Base-by-base conservation (phyloP, 164 flowering plant genomes). In the Cinnamomum micranthum region DNA sequence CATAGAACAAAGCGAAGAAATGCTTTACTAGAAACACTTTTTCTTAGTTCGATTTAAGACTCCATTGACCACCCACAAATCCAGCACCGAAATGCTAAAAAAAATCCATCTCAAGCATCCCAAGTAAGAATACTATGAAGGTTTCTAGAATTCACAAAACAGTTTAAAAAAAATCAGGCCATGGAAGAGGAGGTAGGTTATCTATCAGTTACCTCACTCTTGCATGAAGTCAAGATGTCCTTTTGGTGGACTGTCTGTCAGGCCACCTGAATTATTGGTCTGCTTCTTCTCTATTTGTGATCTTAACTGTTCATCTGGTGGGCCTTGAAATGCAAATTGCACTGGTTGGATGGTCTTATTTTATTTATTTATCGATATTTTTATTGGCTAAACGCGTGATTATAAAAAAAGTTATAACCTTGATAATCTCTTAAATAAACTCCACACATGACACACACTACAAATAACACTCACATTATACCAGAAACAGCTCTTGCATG, bases 161-260 rank as follows among this genome's bases (percentile, higher is more conserved):
- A 28, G 2, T 67, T 28, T 17, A 17, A 67, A 31, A 64, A 50
- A 59, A 68, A 50, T 41, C 9, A 41, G 2, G 9, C 47, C 47
- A 50, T 60, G 64, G 51, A 68, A 68, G 41, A 78, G 74, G 65
- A 77, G 84, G 73, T 72, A 80, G 81, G 77, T 81, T 71, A 75
- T 77, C 71, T 47, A 77, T 79, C 66, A 68, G 68, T 72, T 68
- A 70, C 75, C 74, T 71, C 52, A 75, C 70, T 55, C 72, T 58
- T 74, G 65, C 50, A 15, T 25, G 41, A 58, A 74, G 88, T 87
- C 85, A 84, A 81, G 33, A 22, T 3, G 33, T 13, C 67, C 33
- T 64, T 41, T 41, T 41, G 47, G 67, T 64, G 13, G 12, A 25
- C 15, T 23, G 28, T 23, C 28, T 25, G 13, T 14, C 2, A 27